Conservation (phyloP, 2,329 filamentous ascomycete genomes). For the Fusarium buharicum region DNA sequence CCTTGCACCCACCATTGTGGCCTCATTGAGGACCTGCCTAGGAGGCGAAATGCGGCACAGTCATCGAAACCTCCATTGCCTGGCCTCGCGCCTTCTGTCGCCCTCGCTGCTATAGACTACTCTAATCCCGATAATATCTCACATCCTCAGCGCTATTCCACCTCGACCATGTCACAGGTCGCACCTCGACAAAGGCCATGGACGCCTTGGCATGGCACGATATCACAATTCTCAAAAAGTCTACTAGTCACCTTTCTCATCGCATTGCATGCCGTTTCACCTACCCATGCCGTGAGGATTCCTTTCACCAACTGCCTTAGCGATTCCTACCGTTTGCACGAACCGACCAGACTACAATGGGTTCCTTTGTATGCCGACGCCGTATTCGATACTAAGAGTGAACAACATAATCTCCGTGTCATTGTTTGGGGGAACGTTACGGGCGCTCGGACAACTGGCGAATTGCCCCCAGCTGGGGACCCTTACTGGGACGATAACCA, state of each 20-base stretch:
- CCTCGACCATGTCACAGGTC: slow-evolving; percentile 32
- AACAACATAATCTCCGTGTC: slow-evolving; percentile 74
- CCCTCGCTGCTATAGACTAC: slow-evolving; percentile 29
- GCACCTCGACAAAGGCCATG: slow-evolving; percentile 23
- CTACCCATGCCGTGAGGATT: slow-evolving; percentile 72
- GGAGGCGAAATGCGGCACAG: slow-evolving; percentile 40
- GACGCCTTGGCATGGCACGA: slow-evolving; percentile 28
- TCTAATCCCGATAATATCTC: slow-evolving; percentile 7
- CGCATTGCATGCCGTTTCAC: slow-evolving; percentile 52
- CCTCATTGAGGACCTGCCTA: slow-evolving; percentile 22
- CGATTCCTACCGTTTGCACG: slow-evolving; percentile 65
- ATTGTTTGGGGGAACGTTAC: slow-evolving; percentile 93
- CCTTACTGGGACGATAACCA: slow-evolving; percentile 71
- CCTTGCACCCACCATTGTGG: slow-evolving; percentile 29
- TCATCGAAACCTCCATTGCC: slow-evolving; percentile 26
- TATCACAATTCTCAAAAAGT: slow-evolving; percentile 34
- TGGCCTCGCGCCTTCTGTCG: slow-evolving; percentile 37
- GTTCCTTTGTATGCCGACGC: slow-evolving; percentile 79
- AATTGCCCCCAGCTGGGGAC: slow-evolving; percentile 69
- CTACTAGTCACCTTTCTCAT: slow-evolving; percentile 54
- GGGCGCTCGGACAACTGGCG: slow-evolving; percentile 69
- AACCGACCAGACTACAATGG: slow-evolving; percentile 78
- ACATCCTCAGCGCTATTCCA: slow-evolving; percentile 18
- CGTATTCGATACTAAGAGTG: slow-evolving; percentile 70
- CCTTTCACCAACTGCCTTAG: slow-evolving; percentile 86